Base-by-base conservation (phyloP, 2,329 filamentous ascomycete genomes). In the Cladosporium sp. region DNA sequence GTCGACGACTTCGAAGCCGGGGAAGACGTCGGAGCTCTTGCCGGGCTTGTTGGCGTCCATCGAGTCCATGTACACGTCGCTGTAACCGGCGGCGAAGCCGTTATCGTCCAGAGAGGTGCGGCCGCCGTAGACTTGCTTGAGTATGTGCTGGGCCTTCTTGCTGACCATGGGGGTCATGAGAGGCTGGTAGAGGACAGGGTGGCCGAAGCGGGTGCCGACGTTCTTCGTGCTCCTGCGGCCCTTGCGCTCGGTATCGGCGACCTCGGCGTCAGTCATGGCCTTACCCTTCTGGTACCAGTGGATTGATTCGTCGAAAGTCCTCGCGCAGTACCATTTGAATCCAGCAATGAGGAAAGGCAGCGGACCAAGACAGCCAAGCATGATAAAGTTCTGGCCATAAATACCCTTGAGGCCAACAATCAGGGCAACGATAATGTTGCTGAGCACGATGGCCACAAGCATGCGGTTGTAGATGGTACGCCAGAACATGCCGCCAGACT, bases 81-180 rank as follows among this genome's bases (percentile, higher is more conserved):
- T 91, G 71, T 93, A 91, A 22, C 85, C 86, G 36, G 83, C 85
- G 50, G 77, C 73, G 0, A 78, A 73, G 20, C 82, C 80, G 22
- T 83, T 78, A 1, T 82, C 80, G 51, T 89, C 85, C 19, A 95
- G 72, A 1, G 61, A 63, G 2, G 61, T 66, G 4, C 92, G 85
- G 9, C 91, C 92, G 19, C 84, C 84, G 67, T 96, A 96, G 43
- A 99, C 79, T 38, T 87, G 82, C n/a, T 86, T 85, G 8, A 99
- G 78, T 34, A 93, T 79, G 53, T 93, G 90, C 62, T 93, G 88
- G 2, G 89, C 89, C 69, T 88, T 95, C 48, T 89, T 86, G 61
- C 95, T 86, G 3, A 97, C 92, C 91, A 97, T 96, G 2, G 92
- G 92, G 0, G 90, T 95, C 60, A 92, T 91, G 17, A 97, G 78